Evolutionary conservation across 2,329 filamentous ascomycete species (phyloP).

Genomic region (Aspergillus candidus): DNA sequence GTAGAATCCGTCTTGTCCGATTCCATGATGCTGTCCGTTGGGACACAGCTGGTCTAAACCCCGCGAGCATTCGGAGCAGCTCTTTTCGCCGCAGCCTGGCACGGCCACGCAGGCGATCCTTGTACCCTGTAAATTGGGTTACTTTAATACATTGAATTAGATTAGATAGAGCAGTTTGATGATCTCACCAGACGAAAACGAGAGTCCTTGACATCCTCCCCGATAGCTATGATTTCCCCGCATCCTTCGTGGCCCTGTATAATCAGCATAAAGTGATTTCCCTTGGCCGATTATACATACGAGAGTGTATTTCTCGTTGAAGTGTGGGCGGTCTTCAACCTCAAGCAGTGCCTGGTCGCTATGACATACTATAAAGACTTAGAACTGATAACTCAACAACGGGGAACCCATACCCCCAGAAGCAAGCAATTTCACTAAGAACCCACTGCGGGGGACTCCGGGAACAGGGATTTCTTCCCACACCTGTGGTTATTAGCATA

Average conservation of each 20-base stretch:
- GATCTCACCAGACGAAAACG: constrained; percentile 3
- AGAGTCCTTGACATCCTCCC: constrained; percentile 1
- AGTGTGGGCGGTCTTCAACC: constrained; percentile 9
- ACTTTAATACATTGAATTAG: too few relatives aligned
- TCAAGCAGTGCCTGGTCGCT: constrained; percentile 9
- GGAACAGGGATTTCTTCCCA: constrained; percentile 10
- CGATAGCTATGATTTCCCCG: constrained; percentile 9
- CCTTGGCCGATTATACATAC: neutral
- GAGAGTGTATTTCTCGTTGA: constrained; percentile 9
- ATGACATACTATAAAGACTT: constrained; percentile 5
- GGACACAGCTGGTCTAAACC: constrained; percentile 29
- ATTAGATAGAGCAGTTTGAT: too few relatives aligned
- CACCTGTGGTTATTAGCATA: neutral
- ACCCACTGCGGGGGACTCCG: neutral
- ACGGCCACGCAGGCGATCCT: constrained; percentile 9
- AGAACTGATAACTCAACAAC: neutral
- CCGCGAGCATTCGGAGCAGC: constrained; percentile 37
- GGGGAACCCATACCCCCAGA: constrained; percentile 3
- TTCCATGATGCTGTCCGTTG: constrained; percentile 36
- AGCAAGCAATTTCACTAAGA: constrained; percentile 8
- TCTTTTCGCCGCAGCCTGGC: constrained; percentile 23
- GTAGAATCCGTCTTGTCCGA: constrained; percentile 42
- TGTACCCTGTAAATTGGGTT: neutral
- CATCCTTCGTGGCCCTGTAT: constrained; percentile 11
- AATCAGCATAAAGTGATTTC: neutral